A percentile compares a stretch with the other conserved stretches of the same genome.
Evolutionary conservation across 2,329 filamentous ascomycete genomes (phyloP).

Genomic region (Plenodomus lindquistii): DNA sequence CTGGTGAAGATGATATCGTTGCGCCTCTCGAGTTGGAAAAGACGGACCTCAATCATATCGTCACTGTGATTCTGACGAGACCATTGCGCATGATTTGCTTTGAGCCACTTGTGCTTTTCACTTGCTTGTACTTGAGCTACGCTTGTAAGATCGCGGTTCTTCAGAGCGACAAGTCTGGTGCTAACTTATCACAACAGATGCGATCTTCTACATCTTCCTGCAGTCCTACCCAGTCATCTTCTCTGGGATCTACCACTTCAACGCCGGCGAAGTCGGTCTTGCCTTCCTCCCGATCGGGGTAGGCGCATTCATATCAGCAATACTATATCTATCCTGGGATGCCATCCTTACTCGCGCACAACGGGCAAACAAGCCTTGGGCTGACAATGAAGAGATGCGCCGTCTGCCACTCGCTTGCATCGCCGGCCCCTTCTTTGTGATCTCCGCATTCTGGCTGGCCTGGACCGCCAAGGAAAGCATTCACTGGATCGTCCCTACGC

Average conservation of each 20-base stretch:
- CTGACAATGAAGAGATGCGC: constrained; percentile 65
- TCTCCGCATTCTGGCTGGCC: constrained; percentile 49
- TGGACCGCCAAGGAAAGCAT: constrained; percentile 45
- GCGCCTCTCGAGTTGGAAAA: constrained; percentile 67
- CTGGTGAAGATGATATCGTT: constrained; percentile 57
- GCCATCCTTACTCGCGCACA: constrained; percentile 59
- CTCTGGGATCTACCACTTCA: constrained; percentile 63
- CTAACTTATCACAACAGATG: constrained; percentile 31
- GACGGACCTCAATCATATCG: constrained; percentile 60
- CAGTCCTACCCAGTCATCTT: constrained; percentile 74
- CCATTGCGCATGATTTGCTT: constrained; percentile 74
- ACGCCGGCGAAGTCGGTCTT: constrained; percentile 66
- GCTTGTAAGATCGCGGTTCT: constrained; percentile 53
- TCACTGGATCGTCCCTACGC: constrained; percentile 51
- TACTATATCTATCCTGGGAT: constrained; percentile 70
- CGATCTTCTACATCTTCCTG: constrained; percentile 73
- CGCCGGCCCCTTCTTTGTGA: constrained; percentile 64
- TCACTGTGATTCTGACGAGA: constrained; percentile 71
- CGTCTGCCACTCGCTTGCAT: constrained; percentile 73
- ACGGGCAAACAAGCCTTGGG: constrained; percentile 57
- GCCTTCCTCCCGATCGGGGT: constrained; percentile 70
- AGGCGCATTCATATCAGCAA: constrained; percentile 63
- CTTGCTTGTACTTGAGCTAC: constrained; percentile 69
- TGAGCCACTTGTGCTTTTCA: constrained; percentile 74
- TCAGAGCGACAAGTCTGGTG: not conserved